Conservation (phyloP, 108 stramenopile genomes). For the Cyclotella atomus region DNA sequence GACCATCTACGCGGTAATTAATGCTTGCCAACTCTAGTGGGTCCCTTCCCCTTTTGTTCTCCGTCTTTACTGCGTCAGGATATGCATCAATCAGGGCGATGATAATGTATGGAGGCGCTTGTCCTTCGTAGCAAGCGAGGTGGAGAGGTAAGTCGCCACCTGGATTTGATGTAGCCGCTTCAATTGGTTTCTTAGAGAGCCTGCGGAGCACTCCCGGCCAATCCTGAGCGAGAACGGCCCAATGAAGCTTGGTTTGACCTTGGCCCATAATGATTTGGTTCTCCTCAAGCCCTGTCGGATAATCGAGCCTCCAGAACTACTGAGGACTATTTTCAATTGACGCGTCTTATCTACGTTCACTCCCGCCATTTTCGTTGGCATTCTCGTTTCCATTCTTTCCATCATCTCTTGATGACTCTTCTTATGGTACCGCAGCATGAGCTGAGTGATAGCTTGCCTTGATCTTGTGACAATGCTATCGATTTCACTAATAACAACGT, state of each 20-base stretch:
- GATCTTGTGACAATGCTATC: no score
- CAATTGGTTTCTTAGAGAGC: slow-evolving; percentile 2
- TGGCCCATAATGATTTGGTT: slow-evolving; percentile 19
- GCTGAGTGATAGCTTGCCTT: no score
- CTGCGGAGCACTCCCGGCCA: slow-evolving; percentile 16
- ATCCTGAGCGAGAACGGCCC: slow-evolving; percentile 16
- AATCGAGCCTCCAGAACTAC: no score
- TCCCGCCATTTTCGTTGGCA: no score
- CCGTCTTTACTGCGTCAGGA: slow-evolving; percentile 17
- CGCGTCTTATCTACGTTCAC: no score
- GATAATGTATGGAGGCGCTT: slow-evolving; percentile 33
- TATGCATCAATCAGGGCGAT: slow-evolving; percentile 33
- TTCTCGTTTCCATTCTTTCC: no score
- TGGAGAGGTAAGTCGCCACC: slow-evolving; percentile 39
- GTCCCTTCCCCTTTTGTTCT: slow-evolving; percentile 27
- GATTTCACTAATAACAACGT: no score
- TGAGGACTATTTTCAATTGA: no score
- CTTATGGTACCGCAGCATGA: no score
- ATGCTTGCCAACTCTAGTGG: slow-evolving; percentile 36
- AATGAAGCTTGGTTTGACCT: slow-evolving; percentile 42
- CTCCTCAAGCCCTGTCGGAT: no score
- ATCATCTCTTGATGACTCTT: no score
- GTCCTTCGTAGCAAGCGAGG: slow-evolving; percentile 35
- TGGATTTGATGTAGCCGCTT: slow-evolving; percentile 23
- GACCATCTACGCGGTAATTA: slow-evolving; percentile 26